A percentile compares a stretch with the other conserved stretches of the same genome.
Evolutionary conservation across 768 basidiomycete species (phyloP).

Genomic region (Crepidotus variabilis): DNA sequence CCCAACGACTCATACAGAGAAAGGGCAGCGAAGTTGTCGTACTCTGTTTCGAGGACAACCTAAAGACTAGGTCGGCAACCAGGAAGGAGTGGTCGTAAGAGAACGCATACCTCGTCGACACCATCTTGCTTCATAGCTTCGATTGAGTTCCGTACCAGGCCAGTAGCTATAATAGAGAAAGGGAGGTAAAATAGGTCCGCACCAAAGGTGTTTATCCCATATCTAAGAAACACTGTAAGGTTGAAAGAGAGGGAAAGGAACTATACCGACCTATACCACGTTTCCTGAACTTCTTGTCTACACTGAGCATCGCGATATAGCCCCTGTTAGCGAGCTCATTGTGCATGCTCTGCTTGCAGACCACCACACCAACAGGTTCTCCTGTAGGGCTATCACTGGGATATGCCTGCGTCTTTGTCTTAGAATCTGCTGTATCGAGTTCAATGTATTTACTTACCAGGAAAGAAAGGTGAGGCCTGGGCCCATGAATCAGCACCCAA

Average conservation of each 20-base stretch:
- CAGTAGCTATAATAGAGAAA: conserved; percentile 59
- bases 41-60: conserved; percentile 96
- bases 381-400: conserved; percentile 38
- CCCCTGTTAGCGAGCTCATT: conserved; percentile 73
- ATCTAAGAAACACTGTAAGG: conserved; percentile 45
- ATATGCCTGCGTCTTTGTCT: conserved; percentile 45
- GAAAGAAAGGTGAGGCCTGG: conserved; percentile 87
- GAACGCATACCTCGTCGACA: conserved; percentile 74
- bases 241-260: conserved; percentile 29
- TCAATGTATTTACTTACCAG: conserved; percentile 41
- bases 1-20: conserved; percentile 89
- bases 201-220: conserved; percentile 43
- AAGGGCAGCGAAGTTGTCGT: conserved; percentile 85
- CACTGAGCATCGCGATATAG: conserved; percentile 98
- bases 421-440: not conserved
- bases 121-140: conserved; percentile 79
- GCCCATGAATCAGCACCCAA: conserved; percentile 12
- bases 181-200: conserved; percentile 37
- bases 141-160: conserved; percentile 80
- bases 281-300: conserved; percentile 79
- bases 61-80: conserved; percentile 24
- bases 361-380: conserved; percentile 83
- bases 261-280: conserved; percentile 81
- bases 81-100: not conserved
- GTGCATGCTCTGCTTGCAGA: conserved; percentile 96